phyloP scores from a whole-genome alignment of 495 filamentous ascomycete species.

The Bombardia bombarda region DNA sequence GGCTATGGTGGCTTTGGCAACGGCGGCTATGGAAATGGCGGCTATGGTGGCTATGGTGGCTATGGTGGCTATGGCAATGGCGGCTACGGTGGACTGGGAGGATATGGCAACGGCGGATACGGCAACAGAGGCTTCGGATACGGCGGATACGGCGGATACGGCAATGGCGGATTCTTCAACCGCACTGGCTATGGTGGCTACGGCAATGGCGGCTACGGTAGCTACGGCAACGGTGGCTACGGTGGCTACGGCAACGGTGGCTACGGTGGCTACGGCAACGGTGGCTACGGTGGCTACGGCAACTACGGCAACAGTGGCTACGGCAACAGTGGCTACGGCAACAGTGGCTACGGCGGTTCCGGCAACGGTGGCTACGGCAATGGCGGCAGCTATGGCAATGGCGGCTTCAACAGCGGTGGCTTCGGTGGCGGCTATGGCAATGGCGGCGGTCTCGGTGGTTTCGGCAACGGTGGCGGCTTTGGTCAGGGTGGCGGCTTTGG shows the following conservation, averaged over 20 bases:
- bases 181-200: neutral
- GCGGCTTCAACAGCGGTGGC: neutral
- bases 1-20: neutral
- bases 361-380: neutral
- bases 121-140: no score
- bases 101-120: neutral
- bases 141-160: no score
- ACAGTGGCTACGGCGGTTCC: constrained; percentile 1
- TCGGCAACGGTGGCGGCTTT: neutral
- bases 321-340: neutral
- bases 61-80: neutral
- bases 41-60: neutral
- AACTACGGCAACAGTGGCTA: neutral
- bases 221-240: neutral
- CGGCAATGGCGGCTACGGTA: constrained; percentile 1
- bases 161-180: no score
- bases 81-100: neutral
- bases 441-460: neutral
- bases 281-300: neutral
- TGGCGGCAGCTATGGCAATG: neutral
- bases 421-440: neutral
- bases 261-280: neutral
- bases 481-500: neutral
- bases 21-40: neutral
- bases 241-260: neutral